phyloP scores from a whole-genome alignment of 768 basidiomycete species.

The Brasilioporus rufonigricans region DNA sequence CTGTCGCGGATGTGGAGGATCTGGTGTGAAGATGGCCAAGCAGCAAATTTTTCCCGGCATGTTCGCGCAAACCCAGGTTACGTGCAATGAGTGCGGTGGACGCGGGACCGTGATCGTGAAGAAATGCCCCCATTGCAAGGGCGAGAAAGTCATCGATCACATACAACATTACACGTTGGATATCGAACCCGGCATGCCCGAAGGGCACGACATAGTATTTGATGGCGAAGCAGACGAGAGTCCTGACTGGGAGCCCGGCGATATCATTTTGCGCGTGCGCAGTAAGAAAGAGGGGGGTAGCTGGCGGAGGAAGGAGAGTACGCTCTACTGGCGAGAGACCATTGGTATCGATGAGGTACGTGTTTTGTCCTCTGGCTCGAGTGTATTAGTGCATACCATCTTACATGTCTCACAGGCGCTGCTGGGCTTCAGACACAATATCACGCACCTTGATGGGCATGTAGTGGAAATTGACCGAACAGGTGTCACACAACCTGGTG shows the following conservation, averaged over 20 bases:
- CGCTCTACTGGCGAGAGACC: slow-evolving; percentile 89
- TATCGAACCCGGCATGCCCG: slow-evolving; percentile 84
- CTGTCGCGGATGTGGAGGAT: slow-evolving; percentile 82
- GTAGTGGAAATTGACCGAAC: slow-evolving; percentile 63
- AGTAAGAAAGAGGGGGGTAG: slow-evolving; percentile 76
- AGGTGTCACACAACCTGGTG: slow-evolving; percentile 91
- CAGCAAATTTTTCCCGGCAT: slow-evolving; percentile 97
- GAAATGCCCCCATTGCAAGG: slow-evolving; percentile 78
- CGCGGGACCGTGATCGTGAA: slow-evolving; percentile 77
- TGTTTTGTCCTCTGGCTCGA: neutral
- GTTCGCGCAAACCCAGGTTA: slow-evolving; percentile 84
- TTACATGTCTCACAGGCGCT: slow-evolving; percentile 58
- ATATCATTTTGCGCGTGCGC: slow-evolving; percentile 82
- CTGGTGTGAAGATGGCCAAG: slow-evolving; percentile 79
- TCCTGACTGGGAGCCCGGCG: slow-evolving; percentile 95
- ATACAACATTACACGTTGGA: slow-evolving; percentile 83
- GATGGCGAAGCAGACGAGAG: slow-evolving; percentile 97
- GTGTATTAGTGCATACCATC: neutral
- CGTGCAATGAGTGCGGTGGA: slow-evolving; percentile 83
- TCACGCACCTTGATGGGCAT: slow-evolving; percentile 92
- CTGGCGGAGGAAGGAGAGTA: slow-evolving; percentile 87
- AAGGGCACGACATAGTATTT: slow-evolving; percentile 89
- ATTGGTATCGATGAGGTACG: slow-evolving; percentile 84
- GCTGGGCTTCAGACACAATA: slow-evolving; percentile 91
- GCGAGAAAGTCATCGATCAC: slow-evolving; percentile 79